phyloP scores from a whole-genome alignment of 495 filamentous ascomycete genomes.

The Penicillium dipodomyicola region DNA sequence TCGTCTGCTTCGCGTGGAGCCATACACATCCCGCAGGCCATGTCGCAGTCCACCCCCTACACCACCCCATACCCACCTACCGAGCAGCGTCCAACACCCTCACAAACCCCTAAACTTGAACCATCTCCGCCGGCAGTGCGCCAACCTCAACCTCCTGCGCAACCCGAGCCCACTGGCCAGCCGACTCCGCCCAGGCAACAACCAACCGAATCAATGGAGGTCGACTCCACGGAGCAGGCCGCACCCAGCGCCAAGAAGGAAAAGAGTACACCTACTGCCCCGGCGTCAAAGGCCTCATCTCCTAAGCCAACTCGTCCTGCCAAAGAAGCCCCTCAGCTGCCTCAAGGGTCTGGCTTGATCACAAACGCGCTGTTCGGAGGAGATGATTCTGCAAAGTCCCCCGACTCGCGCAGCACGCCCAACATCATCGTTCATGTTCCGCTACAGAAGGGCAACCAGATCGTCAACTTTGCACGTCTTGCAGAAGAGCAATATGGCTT shows the following conservation, averaged over 20 bases:
- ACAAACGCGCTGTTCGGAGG: slow-evolving; percentile 59
- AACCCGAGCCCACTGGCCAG: slow-evolving; percentile 15
- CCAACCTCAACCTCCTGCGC: slow-evolving; percentile 21
- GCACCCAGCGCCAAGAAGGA: slow-evolving; percentile 34
- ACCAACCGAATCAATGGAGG: slow-evolving; percentile 35
- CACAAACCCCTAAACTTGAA: slow-evolving; percentile 25
- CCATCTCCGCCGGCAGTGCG: slow-evolving; percentile 23
- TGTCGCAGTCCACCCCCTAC: slow-evolving; percentile 26
- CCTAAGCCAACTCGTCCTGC: slow-evolving; percentile 55
- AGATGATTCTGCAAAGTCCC: slow-evolving; percentile 38
- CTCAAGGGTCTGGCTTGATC: slow-evolving; percentile 66
- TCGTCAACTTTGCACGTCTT: slow-evolving; percentile 91
- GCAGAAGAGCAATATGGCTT: slow-evolving; percentile 93
- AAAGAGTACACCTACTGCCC: slow-evolving; percentile 43
- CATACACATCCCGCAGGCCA: slow-evolving; percentile 23
- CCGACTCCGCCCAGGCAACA: slow-evolving; percentile 19
- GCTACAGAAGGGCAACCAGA: slow-evolving; percentile 75
- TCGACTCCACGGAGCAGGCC: slow-evolving; percentile 33
- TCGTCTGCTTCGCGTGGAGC: slow-evolving; percentile 29
- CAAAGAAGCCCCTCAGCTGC: slow-evolving; percentile 56
- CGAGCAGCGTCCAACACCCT: slow-evolving; percentile 22
- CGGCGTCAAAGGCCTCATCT: slow-evolving; percentile 57
- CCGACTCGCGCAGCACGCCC: slow-evolving; percentile 57
- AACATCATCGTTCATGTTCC: slow-evolving; percentile 84
- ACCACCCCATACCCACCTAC: slow-evolving; percentile 31